Base-by-base conservation (phyloP, 108 stramenopile species). In the Skeletonema potamos region DNA sequence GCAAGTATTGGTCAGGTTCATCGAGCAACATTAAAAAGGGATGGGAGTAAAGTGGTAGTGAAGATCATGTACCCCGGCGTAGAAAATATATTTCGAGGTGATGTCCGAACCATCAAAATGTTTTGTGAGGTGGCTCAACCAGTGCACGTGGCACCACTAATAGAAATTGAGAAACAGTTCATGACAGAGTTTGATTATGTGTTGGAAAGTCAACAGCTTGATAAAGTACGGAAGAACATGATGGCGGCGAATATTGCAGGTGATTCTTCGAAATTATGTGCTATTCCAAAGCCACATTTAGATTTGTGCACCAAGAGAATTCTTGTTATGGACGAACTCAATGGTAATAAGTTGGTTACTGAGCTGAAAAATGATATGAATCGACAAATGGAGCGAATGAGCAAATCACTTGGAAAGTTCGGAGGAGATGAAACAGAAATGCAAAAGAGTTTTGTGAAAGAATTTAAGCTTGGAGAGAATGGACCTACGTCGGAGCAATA, bases 101-200 rank as follows among this genome's bases (percentile, higher is more conserved):
- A 95, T 72, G 89, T 95, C 8, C 81, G 84, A 18, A 95, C 93
- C 26, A 89, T 95, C 61, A 87, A 87, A 69, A 68, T 88, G 60
- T 95, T 92, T 80, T 72, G 80, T 34, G 82, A 88, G 74, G 68
- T 97, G 28, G 96, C 96, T 13, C 89, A 97, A 56, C 91, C 96
- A 10, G 89, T 93, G 6, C 89, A 94, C 71, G 92, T 91, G 6
- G 88, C 95, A 6, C 86, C 91, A 0, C 58, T 97, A 18, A 83
- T 87, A 28, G 96, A 97, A 77, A 87, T 98, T 29, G 90, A 94
- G 67, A 85, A 82, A 27, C 98, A 98, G 72, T 96, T 97, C 68
- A 86, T 88, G 82, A 93, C 88, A 11, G 98, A 98, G 64, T 98
- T 98, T 74, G 96, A 98, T 76, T 98, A 97, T 81, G 54, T 57